Percentiles rank a stretch among this genome's conserved stretches.
These are phyloP conservation scores for Trichothecium sympodiale DNA, from an alignment of 2,329 filamentous ascomycete species.

Conservation along the genomic window DNA sequence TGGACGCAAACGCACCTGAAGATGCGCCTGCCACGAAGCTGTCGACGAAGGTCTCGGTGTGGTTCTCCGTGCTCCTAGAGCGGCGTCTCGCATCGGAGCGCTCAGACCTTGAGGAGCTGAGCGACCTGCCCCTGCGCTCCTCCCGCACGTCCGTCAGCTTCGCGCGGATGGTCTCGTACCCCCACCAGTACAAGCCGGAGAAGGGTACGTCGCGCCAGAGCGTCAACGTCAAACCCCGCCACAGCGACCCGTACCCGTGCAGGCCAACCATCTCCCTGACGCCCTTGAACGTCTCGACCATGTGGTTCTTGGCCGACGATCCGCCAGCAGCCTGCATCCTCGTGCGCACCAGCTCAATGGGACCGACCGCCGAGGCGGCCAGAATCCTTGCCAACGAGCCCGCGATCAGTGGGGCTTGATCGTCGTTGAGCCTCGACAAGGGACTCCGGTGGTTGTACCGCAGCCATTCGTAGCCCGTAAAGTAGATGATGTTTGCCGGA, in stretches of 20 bases:
- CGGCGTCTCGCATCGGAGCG: conserved; percentile 34
- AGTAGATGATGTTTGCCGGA: conserved; percentile 95
- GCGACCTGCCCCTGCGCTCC: conserved; percentile 29
- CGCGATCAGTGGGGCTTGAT: conserved; percentile 68
- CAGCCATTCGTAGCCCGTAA: conserved; percentile 94
- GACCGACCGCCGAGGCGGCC: conserved; percentile 73
- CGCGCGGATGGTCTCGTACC: conserved; percentile 77
- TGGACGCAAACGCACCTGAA: conserved; percentile 75
- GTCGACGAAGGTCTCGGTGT: conserved; percentile 69
- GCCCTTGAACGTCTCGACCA: conserved; percentile 67
- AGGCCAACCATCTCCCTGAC: conserved; percentile 67
- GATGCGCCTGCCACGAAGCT: conserved; percentile 78
- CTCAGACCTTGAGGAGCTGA: conserved; percentile 21
- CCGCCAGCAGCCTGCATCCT: conserved; percentile 71
- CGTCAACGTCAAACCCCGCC: conserved; percentile 82
- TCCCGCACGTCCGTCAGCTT: conserved; percentile 59
- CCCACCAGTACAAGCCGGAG: conserved; percentile 96
- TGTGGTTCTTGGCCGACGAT: conserved; percentile 51
- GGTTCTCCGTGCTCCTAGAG: conserved; percentile 57
- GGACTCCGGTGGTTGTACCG: conserved; percentile 65
- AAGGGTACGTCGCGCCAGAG: conserved; percentile 97
- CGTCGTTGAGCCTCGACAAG: conserved; percentile 52
- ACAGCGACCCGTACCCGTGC: conserved; percentile 72
- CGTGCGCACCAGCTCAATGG: conserved; percentile 89
- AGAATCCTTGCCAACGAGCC: conserved; percentile 68